A percentile compares a stretch with the other conserved stretches of the same genome.
Conservation (phyloP, 2,329 filamentous ascomycete species). For the Sphaerulina populicola region DNA sequence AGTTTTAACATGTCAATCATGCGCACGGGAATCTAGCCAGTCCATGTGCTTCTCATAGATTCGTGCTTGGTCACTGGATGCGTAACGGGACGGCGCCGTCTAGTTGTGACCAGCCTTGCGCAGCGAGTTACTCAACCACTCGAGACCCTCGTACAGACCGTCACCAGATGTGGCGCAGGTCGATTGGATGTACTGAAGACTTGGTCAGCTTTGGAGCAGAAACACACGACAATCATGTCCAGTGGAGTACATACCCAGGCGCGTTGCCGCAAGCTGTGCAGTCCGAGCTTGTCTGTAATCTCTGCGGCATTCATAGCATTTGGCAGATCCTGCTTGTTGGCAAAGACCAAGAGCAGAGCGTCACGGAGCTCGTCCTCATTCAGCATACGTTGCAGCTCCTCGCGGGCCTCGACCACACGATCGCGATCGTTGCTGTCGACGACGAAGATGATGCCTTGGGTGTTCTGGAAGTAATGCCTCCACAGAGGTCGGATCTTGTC, state of each 20-base stretch:
- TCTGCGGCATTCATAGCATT: slow-evolving; percentile 99
- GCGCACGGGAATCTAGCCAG: slow-evolving; percentile 20
- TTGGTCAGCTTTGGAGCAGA: slow-evolving; percentile 1
- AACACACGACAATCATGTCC: not conserved
- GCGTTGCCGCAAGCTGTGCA: slow-evolving; percentile 97
- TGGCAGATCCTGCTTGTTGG: slow-evolving; percentile 95
- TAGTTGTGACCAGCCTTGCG: slow-evolving; percentile 47
- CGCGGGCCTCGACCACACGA: slow-evolving; percentile 84
- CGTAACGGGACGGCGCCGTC: slow-evolving; percentile 15
- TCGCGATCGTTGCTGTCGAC: slow-evolving; percentile 89
- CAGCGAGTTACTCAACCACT: slow-evolving; percentile 49
- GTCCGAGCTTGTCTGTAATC: slow-evolving; percentile 99
- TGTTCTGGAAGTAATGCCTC: slow-evolving; percentile 95
- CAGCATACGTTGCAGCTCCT: slow-evolving; percentile 93
- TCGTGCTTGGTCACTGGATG: slow-evolving; percentile 21
- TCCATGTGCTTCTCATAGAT: slow-evolving; percentile 12
- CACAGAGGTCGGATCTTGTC: slow-evolving; percentile 97
- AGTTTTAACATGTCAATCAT: slow-evolving; percentile 17
- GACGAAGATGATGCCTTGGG: slow-evolving; percentile 96
- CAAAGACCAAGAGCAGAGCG: slow-evolving; percentile 86
- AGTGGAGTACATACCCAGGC: slow-evolving; percentile 69
- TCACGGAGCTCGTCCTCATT: slow-evolving; percentile 98
- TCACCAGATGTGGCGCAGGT: slow-evolving; percentile 98
- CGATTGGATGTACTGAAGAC: slow-evolving; percentile 82
- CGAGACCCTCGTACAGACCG: slow-evolving; percentile 98